Evolutionary conservation across 23 red algal genomes (phyloP), one percentile per base, ranked within the genome.

Genomic region (Cyanidiococcus yangmingshanensis): DNA sequence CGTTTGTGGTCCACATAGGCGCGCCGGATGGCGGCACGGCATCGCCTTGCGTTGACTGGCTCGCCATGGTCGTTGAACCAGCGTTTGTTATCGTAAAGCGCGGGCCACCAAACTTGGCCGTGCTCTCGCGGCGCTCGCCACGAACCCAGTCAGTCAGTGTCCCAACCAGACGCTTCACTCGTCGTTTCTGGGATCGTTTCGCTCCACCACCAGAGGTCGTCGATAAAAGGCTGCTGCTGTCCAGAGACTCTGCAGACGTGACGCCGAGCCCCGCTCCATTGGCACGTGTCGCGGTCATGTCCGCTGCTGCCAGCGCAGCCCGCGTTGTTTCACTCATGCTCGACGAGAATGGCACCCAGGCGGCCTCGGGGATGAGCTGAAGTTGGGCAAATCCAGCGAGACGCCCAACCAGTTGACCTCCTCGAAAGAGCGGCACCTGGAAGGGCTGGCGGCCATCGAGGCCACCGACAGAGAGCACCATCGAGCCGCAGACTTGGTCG

Each of bases 91-190:
- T 54, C 45, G 45, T 15, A 54, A 54, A 71, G n/a, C 63, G 63
- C 12, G 63, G 63, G 3, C 63, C 63, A 30, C 63, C 63, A 35
- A 71, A 71, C 63, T 25, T 71, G 63, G 63, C 63, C 3, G 63
- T 71, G 63, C 63, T 71, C 63, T 71, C 63, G 32, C 63, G 63
- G 21, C 63, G 63, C 32, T 71, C 63, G 32, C 63, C 63, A 71
- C 63, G 63, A 25, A 71, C 63, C 63, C 63, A 71, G 32, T 71
- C 63, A 2, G 63, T 29, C 3, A 71, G 21, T 12, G n/a, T 71
- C 3, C 63, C 63, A 25, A 71, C 63, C 63, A 71, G 63, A 32
- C 32, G 21, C 63, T 71, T 71, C 63, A 71, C 63, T 3, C 63
- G 63, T 3, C 63, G 63, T 35, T 71, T 71, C n/a, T 35, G n/a